phyloP scores from a whole-genome alignment of 176 grass and related monocot species.

The Musa beccarii region DNA sequence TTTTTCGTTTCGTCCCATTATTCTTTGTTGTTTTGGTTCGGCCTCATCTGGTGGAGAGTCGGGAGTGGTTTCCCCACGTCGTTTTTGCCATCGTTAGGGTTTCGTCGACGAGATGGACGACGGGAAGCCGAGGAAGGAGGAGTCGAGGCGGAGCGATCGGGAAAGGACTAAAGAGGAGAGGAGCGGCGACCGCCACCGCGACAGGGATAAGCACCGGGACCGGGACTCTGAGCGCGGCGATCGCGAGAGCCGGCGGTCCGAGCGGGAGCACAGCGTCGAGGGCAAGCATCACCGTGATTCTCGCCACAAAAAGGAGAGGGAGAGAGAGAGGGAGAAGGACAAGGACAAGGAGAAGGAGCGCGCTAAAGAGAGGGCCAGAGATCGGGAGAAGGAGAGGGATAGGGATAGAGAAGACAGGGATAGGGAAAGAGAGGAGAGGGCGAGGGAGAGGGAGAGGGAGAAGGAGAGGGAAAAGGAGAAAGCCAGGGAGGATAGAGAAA shows the following conservation, averaged over 20 bases:
- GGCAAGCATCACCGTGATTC: constrained; percentile 11
- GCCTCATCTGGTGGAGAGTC: no score
- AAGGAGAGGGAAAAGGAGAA: constrained; percentile 14
- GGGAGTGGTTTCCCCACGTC: no score
- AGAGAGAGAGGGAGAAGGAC: background rate
- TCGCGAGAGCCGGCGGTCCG: constrained; percentile 2
- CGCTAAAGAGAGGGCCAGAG: background rate
- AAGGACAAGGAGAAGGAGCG: background rate
- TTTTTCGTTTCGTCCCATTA: no score
- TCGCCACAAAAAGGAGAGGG: background rate
- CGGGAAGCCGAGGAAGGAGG: constrained; percentile 1
- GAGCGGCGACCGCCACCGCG: constrained; percentile 4
- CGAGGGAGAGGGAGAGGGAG: background rate
- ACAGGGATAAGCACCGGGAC: background rate
- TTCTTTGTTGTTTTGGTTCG: no score
- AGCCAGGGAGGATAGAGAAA: constrained; percentile 18
- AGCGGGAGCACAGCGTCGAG: background rate
- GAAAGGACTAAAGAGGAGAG: background rate
- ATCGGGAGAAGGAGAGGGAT: constrained; percentile 8
- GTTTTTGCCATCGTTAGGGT: background rate
- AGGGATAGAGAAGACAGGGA: constrained; percentile 12
- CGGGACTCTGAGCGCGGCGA: background rate
- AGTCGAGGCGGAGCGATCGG: background rate
- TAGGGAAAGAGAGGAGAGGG: background rate
- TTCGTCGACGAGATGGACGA: constrained; percentile 1